Conservation (phyloP, 768 basidiomycete genomes). For the Chalciporus chontae region DNA sequence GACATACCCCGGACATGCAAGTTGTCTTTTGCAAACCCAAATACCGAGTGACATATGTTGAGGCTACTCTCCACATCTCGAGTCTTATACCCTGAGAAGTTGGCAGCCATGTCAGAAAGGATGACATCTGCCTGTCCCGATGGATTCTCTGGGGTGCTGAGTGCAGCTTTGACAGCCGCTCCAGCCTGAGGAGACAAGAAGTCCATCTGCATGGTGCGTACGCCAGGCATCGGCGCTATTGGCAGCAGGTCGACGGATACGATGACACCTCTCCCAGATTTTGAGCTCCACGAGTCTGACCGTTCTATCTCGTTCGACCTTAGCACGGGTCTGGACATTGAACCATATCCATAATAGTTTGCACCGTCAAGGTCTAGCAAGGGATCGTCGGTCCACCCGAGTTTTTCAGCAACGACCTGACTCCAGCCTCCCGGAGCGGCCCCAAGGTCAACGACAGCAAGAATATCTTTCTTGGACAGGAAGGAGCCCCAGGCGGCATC, state of each 20-base stretch:
- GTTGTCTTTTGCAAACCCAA: conserved; percentile 58
- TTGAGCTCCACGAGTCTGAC: conserved; percentile 25
- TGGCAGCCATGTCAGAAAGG: conserved; percentile 88
- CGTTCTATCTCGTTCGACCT: not conserved
- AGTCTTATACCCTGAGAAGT: conserved; percentile 65
- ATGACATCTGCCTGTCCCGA: conserved; percentile 68
- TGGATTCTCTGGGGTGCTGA: conserved; percentile 29
- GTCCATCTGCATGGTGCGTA: conserved; percentile 71
- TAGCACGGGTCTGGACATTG: not conserved
- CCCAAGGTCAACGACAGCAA: conserved; percentile 79
- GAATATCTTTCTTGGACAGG: conserved; percentile 48
- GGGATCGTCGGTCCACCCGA: conserved; percentile 45
- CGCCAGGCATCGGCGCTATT: conserved; percentile 69
- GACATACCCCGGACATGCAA: conserved; percentile 45
- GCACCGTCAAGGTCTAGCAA: not conserved
- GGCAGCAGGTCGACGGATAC: conserved; percentile 80
- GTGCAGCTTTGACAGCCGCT: conserved; percentile 38
- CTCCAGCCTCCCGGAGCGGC: conserved; percentile 95
- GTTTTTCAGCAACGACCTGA: conserved; percentile 67
- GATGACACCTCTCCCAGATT: conserved; percentile 37
- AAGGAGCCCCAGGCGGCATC: conserved; percentile 54
- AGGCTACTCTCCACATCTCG: conserved; percentile 69
- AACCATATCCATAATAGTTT: not conserved
- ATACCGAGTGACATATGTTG: conserved; percentile 71
- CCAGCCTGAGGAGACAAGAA: conserved; percentile 62